Evolutionary conservation across 2,329 filamentous ascomycete species (phyloP).

Genomic region (Fusarium hainanense): DNA sequence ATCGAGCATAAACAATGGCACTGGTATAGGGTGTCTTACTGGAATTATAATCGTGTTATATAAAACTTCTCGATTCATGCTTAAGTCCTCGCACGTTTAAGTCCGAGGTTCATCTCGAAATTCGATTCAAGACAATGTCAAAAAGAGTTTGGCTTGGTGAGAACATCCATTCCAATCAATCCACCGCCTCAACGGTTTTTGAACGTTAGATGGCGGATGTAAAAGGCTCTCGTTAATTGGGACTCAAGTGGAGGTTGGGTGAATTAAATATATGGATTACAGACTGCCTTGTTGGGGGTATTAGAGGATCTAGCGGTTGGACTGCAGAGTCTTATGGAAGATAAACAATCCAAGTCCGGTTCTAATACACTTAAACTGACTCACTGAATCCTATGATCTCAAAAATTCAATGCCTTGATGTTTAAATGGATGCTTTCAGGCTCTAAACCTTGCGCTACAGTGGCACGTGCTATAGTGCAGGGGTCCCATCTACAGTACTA

Average conservation of each 20-base stretch:
- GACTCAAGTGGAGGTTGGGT: neutral
- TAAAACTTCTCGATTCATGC: neutral
- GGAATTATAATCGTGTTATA: neutral
- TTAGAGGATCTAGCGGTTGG: neutral
- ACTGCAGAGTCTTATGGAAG: neutral
- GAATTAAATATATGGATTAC: neutral
- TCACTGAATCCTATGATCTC: conserved; percentile 1
- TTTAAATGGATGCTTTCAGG: conserved; percentile 7
- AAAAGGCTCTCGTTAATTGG: neutral
- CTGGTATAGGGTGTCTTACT: neutral
- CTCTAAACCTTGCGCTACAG: conserved; percentile 8
- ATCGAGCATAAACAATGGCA: neutral
- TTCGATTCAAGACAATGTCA: neutral
- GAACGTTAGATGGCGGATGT: neutral
- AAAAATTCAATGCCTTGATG: neutral
- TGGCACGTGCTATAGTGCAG: conserved; percentile 46
- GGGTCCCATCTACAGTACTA: conserved; percentile 26
- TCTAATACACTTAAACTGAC: neutral
- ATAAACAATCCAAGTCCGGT: neutral
- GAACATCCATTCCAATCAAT: neutral
- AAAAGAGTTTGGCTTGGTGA: neutral
- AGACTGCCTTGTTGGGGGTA: neutral
- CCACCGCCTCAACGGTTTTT: neutral
- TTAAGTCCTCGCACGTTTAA: neutral
- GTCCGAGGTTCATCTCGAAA: neutral